Evolutionary conservation across 768 basidiomycete genomes (phyloP), one percentile per base, ranked within the genome.

Genomic region (Lactarius vividus): DNA sequence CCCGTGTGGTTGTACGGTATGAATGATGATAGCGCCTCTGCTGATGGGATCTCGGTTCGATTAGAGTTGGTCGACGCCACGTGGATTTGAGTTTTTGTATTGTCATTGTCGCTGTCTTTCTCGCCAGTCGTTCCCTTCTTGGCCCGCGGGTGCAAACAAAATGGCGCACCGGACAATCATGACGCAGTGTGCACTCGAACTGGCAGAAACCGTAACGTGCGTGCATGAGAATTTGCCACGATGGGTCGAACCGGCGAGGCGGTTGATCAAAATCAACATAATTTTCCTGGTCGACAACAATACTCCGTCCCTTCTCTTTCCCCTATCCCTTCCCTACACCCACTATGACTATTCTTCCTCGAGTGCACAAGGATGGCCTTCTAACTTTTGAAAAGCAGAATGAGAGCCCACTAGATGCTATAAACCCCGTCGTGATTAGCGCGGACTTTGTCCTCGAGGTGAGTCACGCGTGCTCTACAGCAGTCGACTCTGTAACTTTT

Each of bases 361-460:
- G 59, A 28, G 23, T 28, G 9, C 56, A 62, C 29, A 52, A 52
- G 39, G 57, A 13, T 8, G 65, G 63, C 26, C 53, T 37, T 13
- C 35, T 57, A 33, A 58, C 66, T 56, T 35, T 53, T 31, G 68
- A 59, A 42, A 28, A 57, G 8, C 55, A 67, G 7, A 35, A 59
- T 18, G 61, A 37, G 9, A 13, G 44, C n/a, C 20, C 42, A 2
- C 23, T 20, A 40, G 68, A 63, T n/a, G 53, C 59, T 33, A 28
- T 53, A 59, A 71, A 69, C 42, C 67, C 65, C 23, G 70, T 71
- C 46, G 37, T 67, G 16, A n/a, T 61, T 15, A 68, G 62, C n/a
- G 71, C 67, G n/a, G 61, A 69, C 37, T 67, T 66, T 44, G 66
- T 68, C n/a, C 57, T 69, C 60, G 62, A 63, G 61, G 71, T 69